These are phyloP conservation scores for Aspergillus unguis DNA, from an alignment of 2,329 filamentous ascomycete genomes.

Conservation along the genomic window DNA sequence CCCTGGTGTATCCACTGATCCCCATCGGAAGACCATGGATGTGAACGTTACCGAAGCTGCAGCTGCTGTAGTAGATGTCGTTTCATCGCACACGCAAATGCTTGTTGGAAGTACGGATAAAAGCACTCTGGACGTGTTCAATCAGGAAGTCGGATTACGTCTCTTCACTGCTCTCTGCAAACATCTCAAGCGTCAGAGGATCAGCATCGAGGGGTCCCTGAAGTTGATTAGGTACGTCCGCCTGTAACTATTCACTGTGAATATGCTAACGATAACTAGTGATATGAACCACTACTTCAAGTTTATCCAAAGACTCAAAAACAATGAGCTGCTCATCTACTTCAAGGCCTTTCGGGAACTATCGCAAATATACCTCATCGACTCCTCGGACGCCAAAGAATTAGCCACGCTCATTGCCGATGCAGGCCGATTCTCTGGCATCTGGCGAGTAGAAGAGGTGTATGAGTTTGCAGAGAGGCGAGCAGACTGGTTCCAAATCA, in stretches of 20 bases:
- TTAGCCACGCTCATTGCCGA: slow-evolving; percentile 95
- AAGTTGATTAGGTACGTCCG: slow-evolving; percentile 71
- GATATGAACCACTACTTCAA: slow-evolving; percentile 93
- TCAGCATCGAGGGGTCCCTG: slow-evolving; percentile 84
- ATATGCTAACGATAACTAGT: slow-evolving; percentile 42
- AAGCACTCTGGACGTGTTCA: slow-evolving; percentile 97
- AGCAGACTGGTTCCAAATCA: slow-evolving; percentile 92
- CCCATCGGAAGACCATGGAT: slow-evolving; percentile 34
- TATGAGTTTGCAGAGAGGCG: slow-evolving; percentile 94
- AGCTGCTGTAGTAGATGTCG: slow-evolving; percentile 74
- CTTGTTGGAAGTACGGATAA: slow-evolving; percentile 93
- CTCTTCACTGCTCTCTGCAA: slow-evolving; percentile 93
- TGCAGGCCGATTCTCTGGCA: slow-evolving; percentile 79
- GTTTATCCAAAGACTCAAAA: slow-evolving; percentile 77
- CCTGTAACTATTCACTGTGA: background rate
- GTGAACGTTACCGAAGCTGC: slow-evolving; percentile 75
- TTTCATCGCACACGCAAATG: slow-evolving; percentile 88
- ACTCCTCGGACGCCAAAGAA: slow-evolving; percentile 81
- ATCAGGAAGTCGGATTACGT: slow-evolving; percentile 90
- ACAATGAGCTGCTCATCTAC: slow-evolving; percentile 80
- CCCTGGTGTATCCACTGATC: slow-evolving; percentile 50
- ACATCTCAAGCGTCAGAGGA: slow-evolving; percentile 91
- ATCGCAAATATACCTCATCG: slow-evolving; percentile 92
- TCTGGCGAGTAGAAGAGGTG: slow-evolving; percentile 93
- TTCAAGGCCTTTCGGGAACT: slow-evolving; percentile 89